Conservation (phyloP, 768 basidiomycete genomes). For the Suillus americanus region DNA sequence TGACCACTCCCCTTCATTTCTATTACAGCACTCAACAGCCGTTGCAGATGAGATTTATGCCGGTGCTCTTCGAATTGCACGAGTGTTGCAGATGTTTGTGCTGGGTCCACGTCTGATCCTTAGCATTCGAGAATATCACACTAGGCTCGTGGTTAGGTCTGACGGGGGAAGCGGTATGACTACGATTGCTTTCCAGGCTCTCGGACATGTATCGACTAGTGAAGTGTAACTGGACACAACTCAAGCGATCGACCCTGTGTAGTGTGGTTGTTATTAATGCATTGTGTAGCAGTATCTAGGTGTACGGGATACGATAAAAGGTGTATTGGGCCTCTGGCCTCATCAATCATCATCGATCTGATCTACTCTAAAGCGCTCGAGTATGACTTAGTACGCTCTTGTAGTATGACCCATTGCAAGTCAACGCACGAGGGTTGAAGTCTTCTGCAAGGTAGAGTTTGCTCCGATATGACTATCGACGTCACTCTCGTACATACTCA, state of each 20-base stretch:
- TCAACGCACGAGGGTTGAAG: no score
- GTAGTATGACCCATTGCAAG: no score
- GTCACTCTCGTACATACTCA: no score
- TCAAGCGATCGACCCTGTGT: background rate
- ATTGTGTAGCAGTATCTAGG: no score
- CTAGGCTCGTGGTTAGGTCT: background rate
- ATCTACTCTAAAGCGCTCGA: no score
- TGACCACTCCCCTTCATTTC: background rate
- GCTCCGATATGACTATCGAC: no score
- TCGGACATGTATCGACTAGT: background rate
- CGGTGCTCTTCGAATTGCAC: background rate
- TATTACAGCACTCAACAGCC: background rate
- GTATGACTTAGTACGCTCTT: no score
- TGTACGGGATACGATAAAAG: no score
- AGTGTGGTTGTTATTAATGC: background rate
- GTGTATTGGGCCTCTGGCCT: no score
- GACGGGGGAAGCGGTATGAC: background rate
- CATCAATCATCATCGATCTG: no score
- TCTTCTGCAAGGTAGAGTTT: no score
- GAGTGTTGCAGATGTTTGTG: background rate
- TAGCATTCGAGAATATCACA: background rate
- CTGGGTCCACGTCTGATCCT: background rate
- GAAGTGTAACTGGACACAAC: background rate
- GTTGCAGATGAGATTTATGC: background rate
- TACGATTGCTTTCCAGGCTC: background rate